Evolutionary conservation across 352 stramenopile genomes (phyloP), one percentile per base, ranked within the genome.

Genomic region (Elongisporangium anandrum): DNA sequence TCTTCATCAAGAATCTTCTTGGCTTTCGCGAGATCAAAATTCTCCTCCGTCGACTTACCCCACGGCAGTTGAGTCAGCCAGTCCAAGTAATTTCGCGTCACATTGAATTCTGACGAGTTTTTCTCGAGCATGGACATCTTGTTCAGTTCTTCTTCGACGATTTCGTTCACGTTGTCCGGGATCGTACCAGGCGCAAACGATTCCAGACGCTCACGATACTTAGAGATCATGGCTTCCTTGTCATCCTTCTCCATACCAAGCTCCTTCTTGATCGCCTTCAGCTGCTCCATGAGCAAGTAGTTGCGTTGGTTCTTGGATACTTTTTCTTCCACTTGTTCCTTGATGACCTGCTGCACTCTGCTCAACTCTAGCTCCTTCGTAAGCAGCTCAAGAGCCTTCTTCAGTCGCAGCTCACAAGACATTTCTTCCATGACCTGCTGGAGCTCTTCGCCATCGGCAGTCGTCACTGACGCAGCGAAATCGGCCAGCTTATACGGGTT

Each of bases 191-290:
- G 59, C 20, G 57, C 67, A 63, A 91, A 88, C 20, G 69, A 65
- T 0, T 79, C 79, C 10, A 98, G 57, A 1, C 88, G 78, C 59
- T 98, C 94, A 29, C 94, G 85, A 72, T 98, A 99, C 70, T 99
- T 99, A 53, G 92, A 79, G 58, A 99, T 89, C 61, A 99, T 90
- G 3, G 90, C 92, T 45, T 99, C 96, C 64, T 99, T 99, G 66
- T 99, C 97, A 63, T 99, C 97, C 59, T 98, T 98, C 66, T 99
- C 97, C 80, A 99, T 97, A 15, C 97, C 97, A 1, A 99, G 85
- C 75, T 99, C 96, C 61, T 99, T 99, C 79, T 99, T 99, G 64
- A 99, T 99, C 0, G 85, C 96, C 73, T 99, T 99, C 15, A 99
- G 76, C 73, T 99, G 97, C 69, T 99, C 97, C 69, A 92, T 98